Evolutionary conservation across 306 rosid species (phyloP).

Genomic region (Acmispon strigosus): DNA sequence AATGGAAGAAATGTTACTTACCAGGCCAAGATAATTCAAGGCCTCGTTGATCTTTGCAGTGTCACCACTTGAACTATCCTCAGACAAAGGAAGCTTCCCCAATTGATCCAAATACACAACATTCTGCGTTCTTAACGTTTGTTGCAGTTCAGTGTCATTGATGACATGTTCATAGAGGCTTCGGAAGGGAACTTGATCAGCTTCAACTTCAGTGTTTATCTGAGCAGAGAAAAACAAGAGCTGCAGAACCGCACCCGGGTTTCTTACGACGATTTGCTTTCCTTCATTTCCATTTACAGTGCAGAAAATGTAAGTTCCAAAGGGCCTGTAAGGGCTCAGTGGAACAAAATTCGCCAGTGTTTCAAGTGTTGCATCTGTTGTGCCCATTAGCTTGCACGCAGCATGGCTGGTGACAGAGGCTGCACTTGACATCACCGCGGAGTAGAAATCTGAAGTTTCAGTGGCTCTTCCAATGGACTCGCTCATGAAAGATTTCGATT

Average conservation of each 20-base stretch:
- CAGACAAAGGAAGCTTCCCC: slow-evolving; percentile 29
- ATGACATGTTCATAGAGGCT: slow-evolving; percentile 40
- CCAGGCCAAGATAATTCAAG: slow-evolving; percentile 68
- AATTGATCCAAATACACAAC: slow-evolving; percentile 24
- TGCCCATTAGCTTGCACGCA: slow-evolving; percentile 56
- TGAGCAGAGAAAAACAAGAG: slow-evolving; percentile 52
- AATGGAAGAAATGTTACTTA: slow-evolving; percentile 15
- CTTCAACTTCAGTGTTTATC: slow-evolving; percentile 22
- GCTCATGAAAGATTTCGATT: neutral
- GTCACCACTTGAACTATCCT: neutral
- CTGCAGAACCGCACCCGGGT: slow-evolving; percentile 67
- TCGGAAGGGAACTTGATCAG: neutral
- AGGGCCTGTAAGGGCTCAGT: slow-evolving; percentile 77
- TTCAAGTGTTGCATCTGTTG: slow-evolving; percentile 34
- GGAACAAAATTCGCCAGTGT: slow-evolving; percentile 37
- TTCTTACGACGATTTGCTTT: slow-evolving; percentile 30
- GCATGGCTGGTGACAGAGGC: slow-evolving; percentile 46
- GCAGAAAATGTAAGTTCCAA: slow-evolving; percentile 62
- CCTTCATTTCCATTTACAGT: slow-evolving; percentile 34
- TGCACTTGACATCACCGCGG: slow-evolving; percentile 39
- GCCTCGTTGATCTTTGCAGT: slow-evolving; percentile 14
- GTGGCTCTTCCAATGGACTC: neutral
- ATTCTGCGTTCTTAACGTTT: slow-evolving; percentile 13
- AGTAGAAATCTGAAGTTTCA: slow-evolving; percentile 14
- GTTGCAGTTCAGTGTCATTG: slow-evolving; percentile 24